Evolutionary conservation across 208 protist genomes (phyloP).

Genomic region (Trypanosoma avium): DNA sequence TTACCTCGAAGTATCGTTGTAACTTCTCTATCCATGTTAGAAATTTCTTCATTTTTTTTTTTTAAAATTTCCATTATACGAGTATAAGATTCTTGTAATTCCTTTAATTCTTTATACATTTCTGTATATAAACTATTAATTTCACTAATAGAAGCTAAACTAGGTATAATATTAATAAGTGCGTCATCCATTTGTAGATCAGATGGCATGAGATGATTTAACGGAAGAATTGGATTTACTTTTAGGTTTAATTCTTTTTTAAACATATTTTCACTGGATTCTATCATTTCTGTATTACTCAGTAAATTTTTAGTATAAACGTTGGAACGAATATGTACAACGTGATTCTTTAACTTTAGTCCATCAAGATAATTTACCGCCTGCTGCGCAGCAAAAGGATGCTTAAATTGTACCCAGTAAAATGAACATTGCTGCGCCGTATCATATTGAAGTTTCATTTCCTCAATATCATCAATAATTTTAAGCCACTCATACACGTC

Average conservation of each 20-base stretch:
- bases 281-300: not conserved
- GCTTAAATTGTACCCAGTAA: constrained; percentile 64
- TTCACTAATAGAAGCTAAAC: constrained; percentile 1
- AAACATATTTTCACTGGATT: no score
- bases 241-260: constrained; percentile 2
- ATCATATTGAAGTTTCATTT: constrained; percentile 82
- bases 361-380: constrained; percentile 67
- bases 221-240: constrained; percentile 39
- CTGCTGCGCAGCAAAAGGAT: constrained; percentile 42
- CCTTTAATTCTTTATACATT: constrained; percentile 8
- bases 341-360: constrained; percentile 58
- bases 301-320: constrained; percentile 33
- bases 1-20: constrained; percentile 4
- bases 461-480: constrained; percentile 61
- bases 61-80: constrained; percentile 10
- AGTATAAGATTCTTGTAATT: constrained; percentile 24
- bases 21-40: constrained; percentile 15
- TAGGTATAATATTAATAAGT: constrained; percentile 41
- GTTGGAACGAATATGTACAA: constrained; percentile 51
- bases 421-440: constrained; percentile 34
- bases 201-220: constrained; percentile 61
- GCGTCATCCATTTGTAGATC: constrained; percentile 63
- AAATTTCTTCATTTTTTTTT: not conserved
- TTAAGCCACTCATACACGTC: constrained; percentile 75
- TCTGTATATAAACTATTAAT: not conserved